Evolutionary conservation across 2,329 filamentous ascomycete genomes (phyloP).

Genomic region (Xylaria sp.): DNA sequence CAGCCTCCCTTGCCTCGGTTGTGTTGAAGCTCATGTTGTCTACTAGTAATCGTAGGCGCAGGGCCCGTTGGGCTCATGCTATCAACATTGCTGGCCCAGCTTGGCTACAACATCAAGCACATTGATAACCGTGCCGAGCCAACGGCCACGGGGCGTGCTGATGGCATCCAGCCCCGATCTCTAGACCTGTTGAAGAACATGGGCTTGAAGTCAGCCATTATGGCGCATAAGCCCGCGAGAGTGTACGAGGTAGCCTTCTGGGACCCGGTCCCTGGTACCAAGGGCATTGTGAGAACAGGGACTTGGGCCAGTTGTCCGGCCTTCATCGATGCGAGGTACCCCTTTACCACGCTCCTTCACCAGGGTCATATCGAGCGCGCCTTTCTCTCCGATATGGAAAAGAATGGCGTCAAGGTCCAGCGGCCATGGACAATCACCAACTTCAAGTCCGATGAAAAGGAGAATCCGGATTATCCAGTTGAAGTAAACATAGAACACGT

Average conservation of each 20-base stretch:
- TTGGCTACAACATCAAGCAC: constrained; percentile 93
- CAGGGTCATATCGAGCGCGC: constrained; percentile 67
- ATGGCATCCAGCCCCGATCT: constrained; percentile 87
- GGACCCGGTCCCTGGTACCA: constrained; percentile 54
- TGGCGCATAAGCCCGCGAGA: constrained; percentile 80
- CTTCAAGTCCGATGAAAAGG: constrained; percentile 54
- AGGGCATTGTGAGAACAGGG: constrained; percentile 59
- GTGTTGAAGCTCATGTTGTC: constrained; percentile 17
- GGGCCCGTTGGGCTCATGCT: constrained; percentile 84
- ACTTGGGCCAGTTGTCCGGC: constrained; percentile 84
- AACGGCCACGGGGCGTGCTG: constrained; percentile 77
- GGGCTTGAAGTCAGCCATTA: constrained; percentile 80
- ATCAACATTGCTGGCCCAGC: constrained; percentile 80
- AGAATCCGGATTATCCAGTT: constrained; percentile 65
- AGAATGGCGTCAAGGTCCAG: constrained; percentile 56
- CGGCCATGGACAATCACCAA: constrained; percentile 60
- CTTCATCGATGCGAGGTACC: constrained; percentile 70
- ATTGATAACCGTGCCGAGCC: constrained; percentile 86
- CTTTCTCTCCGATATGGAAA: constrained; percentile 60
- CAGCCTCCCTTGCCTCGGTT: constrained; percentile 3
- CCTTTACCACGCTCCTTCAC: constrained; percentile 65
- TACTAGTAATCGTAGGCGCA: constrained; percentile 76
- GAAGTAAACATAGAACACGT: constrained; percentile 71
- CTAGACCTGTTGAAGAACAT: constrained; percentile 83
- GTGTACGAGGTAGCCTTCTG: constrained; percentile 75